A percentile compares a stretch with the other conserved stretches of the same genome.
These are phyloP conservation scores for Schrenkiella parvula DNA, from an alignment of 345 rosid species.

Conservation along the genomic window DNA sequence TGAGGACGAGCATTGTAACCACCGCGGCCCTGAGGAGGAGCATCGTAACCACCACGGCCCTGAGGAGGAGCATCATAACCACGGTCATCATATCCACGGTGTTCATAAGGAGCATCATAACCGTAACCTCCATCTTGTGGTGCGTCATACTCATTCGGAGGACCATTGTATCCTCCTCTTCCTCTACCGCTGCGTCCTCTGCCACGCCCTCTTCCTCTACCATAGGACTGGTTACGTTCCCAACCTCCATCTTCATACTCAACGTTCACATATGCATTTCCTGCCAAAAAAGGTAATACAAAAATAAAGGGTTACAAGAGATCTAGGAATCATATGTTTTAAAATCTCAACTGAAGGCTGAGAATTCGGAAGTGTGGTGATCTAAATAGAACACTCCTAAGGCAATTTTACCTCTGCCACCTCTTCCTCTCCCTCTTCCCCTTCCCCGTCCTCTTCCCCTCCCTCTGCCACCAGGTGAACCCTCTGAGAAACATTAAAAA, in stretches of 20 bases:
- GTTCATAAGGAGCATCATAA: conserved; percentile 47
- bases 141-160: conserved; percentile 44
- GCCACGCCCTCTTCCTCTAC: conserved; percentile 85
- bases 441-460: conserved; percentile 68
- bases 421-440: conserved; percentile 46
- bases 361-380: neutral
- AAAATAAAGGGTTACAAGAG: neutral
- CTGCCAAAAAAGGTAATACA: conserved; percentile 30
- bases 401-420: conserved; percentile 31
- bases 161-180: conserved; percentile 81
- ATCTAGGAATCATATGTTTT: neutral
- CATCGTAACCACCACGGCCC: conserved; percentile 26
- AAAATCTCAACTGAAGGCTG: neutral
- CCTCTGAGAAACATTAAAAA: conserved; percentile 38
- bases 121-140: conserved; percentile 68
- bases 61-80: conserved; percentile 13
- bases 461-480: conserved; percentile 65
- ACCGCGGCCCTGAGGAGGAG: conserved; percentile 5
- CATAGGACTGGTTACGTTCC: conserved; percentile 61
- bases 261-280: conserved; percentile 57
- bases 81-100: conserved; percentile 29
- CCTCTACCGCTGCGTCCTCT: conserved; percentile 85
- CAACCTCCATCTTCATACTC: conserved; percentile 80
- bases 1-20: conserved; percentile 12
- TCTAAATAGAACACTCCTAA: neutral